Evolutionary conservation across 257 asterid species (phyloP), one percentile per base, ranked within the genome.

Genomic region (Nicotiana noctiflora): DNA sequence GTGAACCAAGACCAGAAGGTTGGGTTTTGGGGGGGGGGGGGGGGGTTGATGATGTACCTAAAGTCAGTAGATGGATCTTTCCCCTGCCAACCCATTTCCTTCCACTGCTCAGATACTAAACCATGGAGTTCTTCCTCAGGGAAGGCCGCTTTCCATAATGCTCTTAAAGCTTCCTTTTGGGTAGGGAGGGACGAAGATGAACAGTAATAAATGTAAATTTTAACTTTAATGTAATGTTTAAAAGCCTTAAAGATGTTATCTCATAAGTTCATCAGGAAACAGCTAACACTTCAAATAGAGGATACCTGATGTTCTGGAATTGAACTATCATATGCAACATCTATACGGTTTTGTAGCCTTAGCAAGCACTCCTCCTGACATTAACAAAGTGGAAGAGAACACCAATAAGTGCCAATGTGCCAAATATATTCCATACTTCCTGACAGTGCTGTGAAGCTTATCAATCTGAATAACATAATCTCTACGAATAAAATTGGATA

Each of bases 31-130:
- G n/a, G n/a, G n/a, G n/a, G n/a, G n/a, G n/a, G n/a, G n/a, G n/a
- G n/a, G n/a, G n/a, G n/a, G n/a, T n/a, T n/a, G n/a, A n/a, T n/a
- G 34, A 57, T 77, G 65, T 74, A 94, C 98, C 97, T 91, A 86
- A 94, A 94, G 86, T 94, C 98, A 3, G 97, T 94, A 3, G 98
- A 92, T 13, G 98, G 98, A 87, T 94, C 97, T 87, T 92, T 93
- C 51, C 98, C 98, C 83, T 94, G 98, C 98, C 98, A 94, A 77
- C 98, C 98, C 98, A 94, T 94, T 81, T 94, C 89, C 84, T 94
- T 94, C 98, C 98, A 93, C 83, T 90, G 96, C 76, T 93, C 97
- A 80, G 97, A 94, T 84, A 93, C 85, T 89, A 94, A 89, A 89
- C 91, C 84, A 15, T 83, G 89, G 40, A 94, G 87, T 86, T 93